Evolutionary conservation across 176 grass and related monocot species (phyloP), one percentile per base, ranked within the genome.

Genomic region (Carex littledalei): DNA sequence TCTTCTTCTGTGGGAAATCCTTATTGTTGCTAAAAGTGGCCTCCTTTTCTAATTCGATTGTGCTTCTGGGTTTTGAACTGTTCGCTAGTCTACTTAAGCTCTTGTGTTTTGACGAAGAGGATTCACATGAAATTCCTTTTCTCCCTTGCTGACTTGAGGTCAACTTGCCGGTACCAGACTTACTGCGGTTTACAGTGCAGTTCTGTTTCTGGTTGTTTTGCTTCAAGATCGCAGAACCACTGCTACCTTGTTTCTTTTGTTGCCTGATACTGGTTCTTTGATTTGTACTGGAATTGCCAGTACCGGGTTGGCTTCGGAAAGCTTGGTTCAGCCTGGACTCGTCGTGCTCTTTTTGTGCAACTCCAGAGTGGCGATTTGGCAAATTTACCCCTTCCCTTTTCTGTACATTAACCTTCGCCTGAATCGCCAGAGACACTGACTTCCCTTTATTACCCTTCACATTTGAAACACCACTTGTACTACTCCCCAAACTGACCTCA

Each of bases 191-290:
- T 21, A 81, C 80, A 10, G 86, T 18, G 80, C 89, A 93, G 86
- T 97, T 94, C 87, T 97, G 88, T 67, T 97, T 97, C 86, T 91
- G 94, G 81, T 94, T 91, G 84, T 97, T 97, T 81, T 97, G 92
- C 9, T 86, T 79, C 72, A 97, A 88, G 37, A 93, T 82, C 63
- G 88, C 59, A 39, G 87, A 91, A 84, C 26, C 82, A 63, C 79
- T 81, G 59, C 79, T 63, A 64, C 16, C 16, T 47, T 82, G 57
- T 80, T 94, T 97, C 79, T 91, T 92, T 71, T 89, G 85, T 10
- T 89, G 89, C 84, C 91, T 97, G 63, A 81, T 94, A 53, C 63
- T 5, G 12, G 41, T 67, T 55, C 84, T 94, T 66, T 89, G 86
- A 77, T 57, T 76, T 84, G 83, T 92, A 26, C 22, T 16, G 20